Evolutionary conservation across 2,329 filamentous ascomycete species (phyloP), one percentile per base, ranked within the genome.

Genomic region (Curvularia hawaiiensis): DNA sequence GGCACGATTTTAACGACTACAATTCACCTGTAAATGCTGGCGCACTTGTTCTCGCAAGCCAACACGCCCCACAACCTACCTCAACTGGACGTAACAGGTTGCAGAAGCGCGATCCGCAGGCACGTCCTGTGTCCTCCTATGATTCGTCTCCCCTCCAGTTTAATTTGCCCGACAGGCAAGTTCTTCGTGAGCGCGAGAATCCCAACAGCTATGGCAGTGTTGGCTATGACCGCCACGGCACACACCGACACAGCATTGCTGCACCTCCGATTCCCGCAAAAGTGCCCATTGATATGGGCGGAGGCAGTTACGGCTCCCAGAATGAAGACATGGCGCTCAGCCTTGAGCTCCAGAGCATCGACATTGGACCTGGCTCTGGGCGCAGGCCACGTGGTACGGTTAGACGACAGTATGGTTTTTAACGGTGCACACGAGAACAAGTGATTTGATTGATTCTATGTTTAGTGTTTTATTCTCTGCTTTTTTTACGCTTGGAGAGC

Each of bases 231-330:
- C 52, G 62, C 20, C 65, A 67, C 18, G 55, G 60, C 18, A 78
- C 73, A 11, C 51, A 58, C 3, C 53, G 55, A 20, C 51, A 58
- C n/a, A 58, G 55, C 20, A 46, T 47, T 1, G 52, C 55, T 18
- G 80, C 78, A 0, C 88, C 89, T 12, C 85, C 87, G 0, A 83
- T 90, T 48, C 89, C 89, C 3, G 87, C 88, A n/a, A 91, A 91
- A 76, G 79, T 91, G 9, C 88, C 88, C 1, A 74, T 89, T 22
- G 70, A 66, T 7, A 47, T 58, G 39, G 60, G 61, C 1, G 46
- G 61, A 8, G 54, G 52, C 31, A 53, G 50, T 12, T 59, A 59
- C 33, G 57, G 54, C 2, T 35, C 45, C 5, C 54, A 50, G 39
- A 59, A 57, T 14, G 54, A 53, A 26, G 57, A 82, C 55, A 81